These are phyloP conservation scores for Fusarium sacchari DNA, from an alignment of 2,329 filamentous ascomycete species.

Conservation along the genomic window DNA sequence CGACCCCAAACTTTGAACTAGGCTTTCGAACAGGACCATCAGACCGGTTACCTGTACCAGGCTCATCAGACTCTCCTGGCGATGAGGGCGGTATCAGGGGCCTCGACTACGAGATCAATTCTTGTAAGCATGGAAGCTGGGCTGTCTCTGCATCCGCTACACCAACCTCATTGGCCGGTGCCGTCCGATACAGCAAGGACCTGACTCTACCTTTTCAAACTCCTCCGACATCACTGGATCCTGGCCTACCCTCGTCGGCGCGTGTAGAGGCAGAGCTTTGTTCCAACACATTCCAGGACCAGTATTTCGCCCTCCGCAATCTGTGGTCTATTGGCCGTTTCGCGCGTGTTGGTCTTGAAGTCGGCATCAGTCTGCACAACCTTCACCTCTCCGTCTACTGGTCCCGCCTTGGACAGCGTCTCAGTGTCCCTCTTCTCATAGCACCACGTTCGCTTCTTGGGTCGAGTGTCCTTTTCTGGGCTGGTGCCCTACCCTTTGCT, in stretches of 20 bases:
- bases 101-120: slow-evolving; percentile 46
- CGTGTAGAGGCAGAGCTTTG: slow-evolving; percentile 57
- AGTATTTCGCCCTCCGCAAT: slow-evolving; percentile 56
- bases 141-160: slow-evolving; percentile 51
- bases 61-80: slow-evolving; percentile 25
- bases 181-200: slow-evolving; percentile 49
- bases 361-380: slow-evolving; percentile 54
- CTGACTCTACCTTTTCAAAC: slow-evolving; percentile 44
- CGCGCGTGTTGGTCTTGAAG: slow-evolving; percentile 56
- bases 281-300: slow-evolving; percentile 48
- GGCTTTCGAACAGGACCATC: slow-evolving; percentile 50
- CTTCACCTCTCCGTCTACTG: slow-evolving; percentile 60
- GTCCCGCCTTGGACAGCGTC: slow-evolving; percentile 57
- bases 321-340: slow-evolving; percentile 54
- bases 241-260: slow-evolving; percentile 35
- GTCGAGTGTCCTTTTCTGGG: slow-evolving; percentile 51
- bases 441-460: slow-evolving; percentile 44
- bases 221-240: slow-evolving; percentile 21
- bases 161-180: slow-evolving; percentile 45
- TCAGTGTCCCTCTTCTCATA: slow-evolving; percentile 57
- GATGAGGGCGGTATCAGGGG: slow-evolving; percentile 50
- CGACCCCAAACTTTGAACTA: slow-evolving; percentile 53
- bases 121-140: slow-evolving; percentile 52
- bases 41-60: slow-evolving; percentile 14
- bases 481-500: slow-evolving; percentile 52